Conservation (phyloP, 208 protist genomes). For the Eutreptiella sp. region DNA sequence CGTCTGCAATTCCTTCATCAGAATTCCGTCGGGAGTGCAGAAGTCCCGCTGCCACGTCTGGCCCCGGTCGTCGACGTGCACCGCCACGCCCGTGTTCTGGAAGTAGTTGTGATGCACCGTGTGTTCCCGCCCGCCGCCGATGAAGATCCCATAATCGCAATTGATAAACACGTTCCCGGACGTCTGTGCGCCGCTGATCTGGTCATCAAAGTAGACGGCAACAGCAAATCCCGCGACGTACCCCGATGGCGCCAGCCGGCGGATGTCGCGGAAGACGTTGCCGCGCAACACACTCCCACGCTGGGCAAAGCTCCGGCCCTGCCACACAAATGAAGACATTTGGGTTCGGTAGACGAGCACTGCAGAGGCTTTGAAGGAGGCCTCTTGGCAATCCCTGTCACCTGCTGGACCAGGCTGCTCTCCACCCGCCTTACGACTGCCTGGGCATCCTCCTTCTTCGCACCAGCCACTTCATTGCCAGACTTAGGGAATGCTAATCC, state of each 20-base stretch:
- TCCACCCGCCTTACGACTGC: too few species aligned
- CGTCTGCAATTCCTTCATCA: too few species aligned
- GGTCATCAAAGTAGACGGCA: conserved; percentile 10
- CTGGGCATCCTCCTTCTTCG: too few species aligned
- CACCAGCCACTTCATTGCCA: too few species aligned
- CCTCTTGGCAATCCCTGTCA: too few species aligned
- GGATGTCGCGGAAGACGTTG: conserved; percentile 8
- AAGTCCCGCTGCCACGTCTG: conserved; percentile 8
- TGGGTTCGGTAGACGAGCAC: too few species aligned
- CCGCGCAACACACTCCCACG: neutral
- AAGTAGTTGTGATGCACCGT: conserved; percentile 7
- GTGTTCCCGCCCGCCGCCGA: conserved; percentile 6
- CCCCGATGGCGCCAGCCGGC: neutral
- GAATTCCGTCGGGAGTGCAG: conserved; percentile 8
- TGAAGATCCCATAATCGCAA: conserved; percentile 5
- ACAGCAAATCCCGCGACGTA: neutral
- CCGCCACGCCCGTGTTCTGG: neutral
- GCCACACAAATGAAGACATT: too few species aligned
- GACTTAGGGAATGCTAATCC: too few species aligned
- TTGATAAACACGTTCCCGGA: conserved; percentile 6
- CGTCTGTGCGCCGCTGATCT: conserved; percentile 2
- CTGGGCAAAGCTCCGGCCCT: too few species aligned
- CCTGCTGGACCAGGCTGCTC: too few species aligned
- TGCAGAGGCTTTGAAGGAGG: too few species aligned
- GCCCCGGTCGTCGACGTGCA: conserved; percentile 13